Evolutionary conservation across 805 yeast genomes (phyloP), one percentile per base, ranked within the genome.

Genomic region (Candida odintsovae): DNA sequence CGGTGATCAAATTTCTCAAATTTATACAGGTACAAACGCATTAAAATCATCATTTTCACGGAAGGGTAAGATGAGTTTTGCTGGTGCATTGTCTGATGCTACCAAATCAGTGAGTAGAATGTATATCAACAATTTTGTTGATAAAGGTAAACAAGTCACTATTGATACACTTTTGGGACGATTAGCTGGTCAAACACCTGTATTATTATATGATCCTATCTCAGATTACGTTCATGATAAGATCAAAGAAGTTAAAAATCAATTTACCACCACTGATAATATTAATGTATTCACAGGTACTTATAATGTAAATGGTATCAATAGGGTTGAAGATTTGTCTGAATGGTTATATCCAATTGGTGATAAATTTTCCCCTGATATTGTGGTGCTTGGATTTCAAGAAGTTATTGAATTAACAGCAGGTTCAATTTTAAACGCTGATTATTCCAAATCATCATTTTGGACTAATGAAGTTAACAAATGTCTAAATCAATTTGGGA

Each of bases 1-100:
- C 64, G 99, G 99, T 47, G 99, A 94, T 65, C 96, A 89, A 54
- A 82, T 94, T 5, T 88, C 97, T 3, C 95, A 88, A 62, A 92
- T 94, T 16, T 94, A 94, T 66, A 92, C 99, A 0, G 98, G 99
- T 25, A 94, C 99, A 0, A 95, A 95, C 50, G 99, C 99, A 0
- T 72, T 94, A 51, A 94, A 94, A 65, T 87, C 97, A 0, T 89
- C 97, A 4, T 94, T 86, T 60, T 87, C 98, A 2, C 77, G 99
- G 61, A 83, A 87, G 25, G 99, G 99, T 21, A 92, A 90, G 59
- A 90, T 90, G 97, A 89, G 92, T 39, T 68, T 94, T 45, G 98
- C 98, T 0, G 97, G 98, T 31, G 97, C 97, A 0, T 67, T 94
- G n/a, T 86, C 96, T 0, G 99, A 94, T 67, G 97, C 95, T 4